Evolutionary conservation across 495 filamentous ascomycete species (phyloP).

Genomic region (Podospora didyma): DNA sequence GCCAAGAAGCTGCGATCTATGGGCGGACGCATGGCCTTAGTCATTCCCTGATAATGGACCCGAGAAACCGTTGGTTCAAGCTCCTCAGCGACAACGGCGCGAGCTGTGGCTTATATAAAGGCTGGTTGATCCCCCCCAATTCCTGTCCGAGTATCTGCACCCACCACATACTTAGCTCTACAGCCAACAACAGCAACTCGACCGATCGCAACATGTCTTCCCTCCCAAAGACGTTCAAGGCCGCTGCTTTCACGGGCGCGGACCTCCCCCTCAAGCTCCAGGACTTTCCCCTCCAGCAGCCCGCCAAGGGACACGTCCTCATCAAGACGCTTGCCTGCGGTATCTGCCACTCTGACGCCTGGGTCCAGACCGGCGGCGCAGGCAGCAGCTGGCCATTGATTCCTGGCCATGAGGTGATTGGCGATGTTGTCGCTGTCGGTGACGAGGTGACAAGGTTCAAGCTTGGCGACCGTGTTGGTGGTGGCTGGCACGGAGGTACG

Average conservation of each 20-base stretch:
- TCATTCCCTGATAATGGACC: no score
- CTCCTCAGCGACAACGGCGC: no score
- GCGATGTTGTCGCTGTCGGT: slow-evolving; percentile 48
- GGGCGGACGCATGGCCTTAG: no score
- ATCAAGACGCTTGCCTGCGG: slow-evolving; percentile 53
- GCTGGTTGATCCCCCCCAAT: no score
- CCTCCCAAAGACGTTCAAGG: slow-evolving; percentile 50
- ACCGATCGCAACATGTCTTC: slow-evolving; percentile 1
- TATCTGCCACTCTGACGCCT: slow-evolving; percentile 47
- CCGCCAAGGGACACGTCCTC: slow-evolving; percentile 41
- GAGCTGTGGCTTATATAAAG: no score
- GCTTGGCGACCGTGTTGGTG: slow-evolving; percentile 49
- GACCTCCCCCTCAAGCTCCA: slow-evolving; percentile 38
- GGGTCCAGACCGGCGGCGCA: slow-evolving; percentile 32
- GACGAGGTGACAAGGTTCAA: slow-evolving; percentile 40
- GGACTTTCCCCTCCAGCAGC: slow-evolving; percentile 39
- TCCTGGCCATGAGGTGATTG: slow-evolving; percentile 54
- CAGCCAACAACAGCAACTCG: no score
- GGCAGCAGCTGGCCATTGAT: slow-evolving; percentile 46
- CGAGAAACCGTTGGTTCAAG: no score
- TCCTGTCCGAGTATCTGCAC: no score
- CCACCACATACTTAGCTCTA: no score
- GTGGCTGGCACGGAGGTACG: slow-evolving; percentile 54
- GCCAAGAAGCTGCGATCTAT: no score
- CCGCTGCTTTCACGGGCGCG: slow-evolving; percentile 38